Percentiles rank a stretch among this genome's conserved stretches.
phyloP scores from a whole-genome alignment of 495 filamentous ascomycete species.

The Chaetomium cochliodes region DNA sequence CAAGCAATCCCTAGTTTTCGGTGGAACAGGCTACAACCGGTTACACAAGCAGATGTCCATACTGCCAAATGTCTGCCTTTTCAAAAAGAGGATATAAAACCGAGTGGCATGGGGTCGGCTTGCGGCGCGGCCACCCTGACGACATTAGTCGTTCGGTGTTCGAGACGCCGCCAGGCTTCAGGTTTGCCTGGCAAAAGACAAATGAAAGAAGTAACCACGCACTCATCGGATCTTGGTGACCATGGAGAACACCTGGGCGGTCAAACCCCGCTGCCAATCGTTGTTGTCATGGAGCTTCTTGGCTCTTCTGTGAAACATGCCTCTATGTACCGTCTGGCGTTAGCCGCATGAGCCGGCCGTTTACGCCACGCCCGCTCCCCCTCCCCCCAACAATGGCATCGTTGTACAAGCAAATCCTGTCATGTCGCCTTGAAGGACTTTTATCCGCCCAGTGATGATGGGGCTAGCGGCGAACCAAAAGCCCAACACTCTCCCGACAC shows the following conservation, averaged over 20 bases:
- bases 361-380: too few relatives aligned
- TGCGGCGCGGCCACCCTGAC: not conserved
- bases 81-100: not conserved
- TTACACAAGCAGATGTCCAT: not conserved
- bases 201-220: not conserved
- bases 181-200: not conserved
- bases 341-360: too few relatives aligned
- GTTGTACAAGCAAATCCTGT: too few relatives aligned
- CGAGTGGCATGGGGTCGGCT: not conserved
- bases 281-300: too few relatives aligned
- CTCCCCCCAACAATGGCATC: too few relatives aligned
- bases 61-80: not conserved
- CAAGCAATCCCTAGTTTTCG: not conserved
- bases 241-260: not conserved
- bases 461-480: too few relatives aligned
- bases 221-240: not conserved
- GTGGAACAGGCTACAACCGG: not conserved
- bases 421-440: too few relatives aligned
- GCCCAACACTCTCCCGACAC: too few relatives aligned
- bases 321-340: too few relatives aligned
- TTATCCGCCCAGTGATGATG: too few relatives aligned
- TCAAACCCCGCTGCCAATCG: not conserved
- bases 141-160: not conserved
- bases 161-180: not conserved
- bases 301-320: too few relatives aligned